Base-by-base conservation (phyloP, 2,329 filamentous ascomycete genomes). In the Aschersonia sp. region DNA sequence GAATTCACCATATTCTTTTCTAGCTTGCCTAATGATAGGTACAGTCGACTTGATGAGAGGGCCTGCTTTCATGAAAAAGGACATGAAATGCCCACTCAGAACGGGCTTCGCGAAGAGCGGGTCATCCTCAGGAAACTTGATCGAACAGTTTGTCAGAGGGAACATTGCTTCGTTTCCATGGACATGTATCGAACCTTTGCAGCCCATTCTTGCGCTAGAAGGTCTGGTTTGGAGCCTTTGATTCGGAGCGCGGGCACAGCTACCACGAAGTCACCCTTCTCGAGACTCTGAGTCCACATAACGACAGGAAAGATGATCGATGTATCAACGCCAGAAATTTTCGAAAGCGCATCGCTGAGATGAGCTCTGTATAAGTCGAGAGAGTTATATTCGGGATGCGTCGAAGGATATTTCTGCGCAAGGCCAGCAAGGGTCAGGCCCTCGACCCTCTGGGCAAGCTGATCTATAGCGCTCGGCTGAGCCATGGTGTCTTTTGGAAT, bases 201-300 rank as follows among this genome's bases (percentile, higher is more conserved):
- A 37, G 69, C 67, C 77, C 79, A 83, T 58, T 84, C 74, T 52
- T 68, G 63, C 10, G 75, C 79, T 46, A 84, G 66, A 54, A 76
- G 77, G 51, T 71, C 68, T 9, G 80, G 79, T 61, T 84, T 84
- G 62, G 72, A 72, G 53, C 80, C 80, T 66, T 84, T 90, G 58
- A 90, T 66, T 51, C 87, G 75, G 52, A 94, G 73, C n/a, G 86
- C 84, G 12, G 87, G 84, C 7, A 87, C 79, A 7, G 87, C 81
- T 44, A 94, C 66, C 47, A 85, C 76, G 55, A 94, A 67, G 65
- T 94, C 87, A 44, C 87, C 87, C 69, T 89, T 87, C 54, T 92
- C 87, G 29, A 88, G 71, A 39, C 81, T 78, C 52, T 78, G 72
- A 5, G 87, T 90, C 84, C 85, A 90, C 67, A 84, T 77, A 41